Conservation (phyloP, 495 filamentous ascomycete species). For the Podospora pseudocomata region DNA sequence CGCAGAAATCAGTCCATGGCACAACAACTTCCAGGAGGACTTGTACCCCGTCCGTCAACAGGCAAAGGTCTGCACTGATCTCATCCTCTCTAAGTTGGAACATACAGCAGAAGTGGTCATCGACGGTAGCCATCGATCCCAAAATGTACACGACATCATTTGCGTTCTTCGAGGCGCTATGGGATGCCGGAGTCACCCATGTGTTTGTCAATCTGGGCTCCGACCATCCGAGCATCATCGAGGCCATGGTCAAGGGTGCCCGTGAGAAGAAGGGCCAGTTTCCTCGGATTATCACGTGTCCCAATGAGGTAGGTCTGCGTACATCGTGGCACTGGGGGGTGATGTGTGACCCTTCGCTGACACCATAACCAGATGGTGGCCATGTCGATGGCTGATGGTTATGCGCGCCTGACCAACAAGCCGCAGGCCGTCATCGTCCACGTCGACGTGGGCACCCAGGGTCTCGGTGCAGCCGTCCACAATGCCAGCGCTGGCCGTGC, state of each 20-base stretch:
- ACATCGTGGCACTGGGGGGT: neutral
- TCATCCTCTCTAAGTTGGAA: neutral
- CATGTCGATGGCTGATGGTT: slow-evolving; percentile 94
- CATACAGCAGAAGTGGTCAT: slow-evolving; percentile 4
- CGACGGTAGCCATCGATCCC: slow-evolving; percentile 13
- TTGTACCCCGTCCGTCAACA: neutral
- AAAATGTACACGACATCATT: slow-evolving; percentile 52
- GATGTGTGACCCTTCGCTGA: slow-evolving; percentile 5
- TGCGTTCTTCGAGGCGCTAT: slow-evolving; percentile 93
- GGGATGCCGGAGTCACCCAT: slow-evolving; percentile 85
- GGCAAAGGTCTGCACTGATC: neutral
- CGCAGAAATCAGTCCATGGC: neutral
- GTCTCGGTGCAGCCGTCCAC: slow-evolving; percentile 81
- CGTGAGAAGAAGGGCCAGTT: slow-evolving; percentile 61
- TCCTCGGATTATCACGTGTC: slow-evolving; percentile 86
- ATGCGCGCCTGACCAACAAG: slow-evolving; percentile 78
- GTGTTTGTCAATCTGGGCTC: slow-evolving; percentile 93
- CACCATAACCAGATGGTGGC: slow-evolving; percentile 75
- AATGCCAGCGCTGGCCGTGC: slow-evolving; percentile 84
- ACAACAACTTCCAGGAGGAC: neutral
- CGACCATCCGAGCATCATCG: slow-evolving; percentile 89
- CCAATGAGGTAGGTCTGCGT: slow-evolving; percentile 64
- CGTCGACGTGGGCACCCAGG: slow-evolving; percentile 95
- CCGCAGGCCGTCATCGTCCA: slow-evolving; percentile 93
- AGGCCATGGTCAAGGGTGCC: slow-evolving; percentile 92